Evolutionary conservation across 176 grass and related monocot species (phyloP).

Genomic region (Juncus effusus): DNA sequence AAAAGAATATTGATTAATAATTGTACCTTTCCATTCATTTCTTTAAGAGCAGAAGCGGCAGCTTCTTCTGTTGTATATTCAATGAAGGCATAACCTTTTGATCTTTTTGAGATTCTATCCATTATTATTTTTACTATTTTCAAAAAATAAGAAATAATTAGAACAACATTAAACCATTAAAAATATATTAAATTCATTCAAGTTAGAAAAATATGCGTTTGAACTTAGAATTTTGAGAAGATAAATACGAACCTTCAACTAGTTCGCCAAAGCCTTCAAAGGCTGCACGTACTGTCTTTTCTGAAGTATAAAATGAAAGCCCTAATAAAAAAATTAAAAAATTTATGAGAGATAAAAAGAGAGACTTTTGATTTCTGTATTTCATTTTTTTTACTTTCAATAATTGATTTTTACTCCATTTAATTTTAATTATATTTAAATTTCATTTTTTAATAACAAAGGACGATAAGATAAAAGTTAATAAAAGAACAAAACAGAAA

Average conservation of each 20-base stretch:
- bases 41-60: slow-evolving; percentile 75
- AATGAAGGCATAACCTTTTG: slow-evolving; percentile 86
- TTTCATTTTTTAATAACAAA: too few relatives aligned
- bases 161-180: slow-evolving; percentile 10
- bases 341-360: background rate
- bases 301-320: slow-evolving; percentile 88
- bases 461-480: too few relatives aligned
- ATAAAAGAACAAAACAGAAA: slow-evolving; percentile 3
- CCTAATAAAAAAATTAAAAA: slow-evolving; percentile 37
- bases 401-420: slow-evolving; percentile 7
- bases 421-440: too few relatives aligned
- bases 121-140: slow-evolving; percentile 85
- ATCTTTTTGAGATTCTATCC: slow-evolving; percentile 97
- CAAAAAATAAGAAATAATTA: slow-evolving; percentile 15
- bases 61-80: slow-evolving; percentile 94
- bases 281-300: slow-evolving; percentile 71
- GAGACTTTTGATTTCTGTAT: background rate
- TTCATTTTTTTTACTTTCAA: background rate
- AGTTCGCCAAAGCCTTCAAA: slow-evolving; percentile 91
- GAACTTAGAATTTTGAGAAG: background rate
- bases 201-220: slow-evolving; percentile 5
- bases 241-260: slow-evolving; percentile 64
- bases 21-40: slow-evolving; percentile 90
- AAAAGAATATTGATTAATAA: background rate
- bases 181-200: slow-evolving; percentile 18